These are phyloP conservation scores for Herpotrichia juniperi DNA, from an alignment of 2,329 filamentous ascomycete genomes.

Conservation along the genomic window DNA sequence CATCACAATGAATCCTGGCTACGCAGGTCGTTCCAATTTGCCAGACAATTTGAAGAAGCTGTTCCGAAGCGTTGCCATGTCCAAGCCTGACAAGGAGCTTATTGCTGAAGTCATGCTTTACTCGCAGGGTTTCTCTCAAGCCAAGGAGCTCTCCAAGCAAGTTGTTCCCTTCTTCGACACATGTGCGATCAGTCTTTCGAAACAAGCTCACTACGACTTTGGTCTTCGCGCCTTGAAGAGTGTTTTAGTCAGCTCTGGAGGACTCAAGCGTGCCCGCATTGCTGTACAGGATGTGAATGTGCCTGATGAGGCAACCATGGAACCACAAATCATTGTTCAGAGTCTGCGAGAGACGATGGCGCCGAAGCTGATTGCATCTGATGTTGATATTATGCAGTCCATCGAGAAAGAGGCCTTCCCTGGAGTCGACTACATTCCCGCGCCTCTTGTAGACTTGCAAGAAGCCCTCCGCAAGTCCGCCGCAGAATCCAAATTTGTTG, in stretches of 20 bases:
- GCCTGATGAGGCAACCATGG: constrained; percentile 74
- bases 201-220: constrained; percentile 99
- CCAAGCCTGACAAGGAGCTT: constrained; percentile 98
- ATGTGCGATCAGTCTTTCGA: constrained; percentile 80
- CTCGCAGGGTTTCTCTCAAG: constrained; percentile 97
- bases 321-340: constrained; percentile 98
- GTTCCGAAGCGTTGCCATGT: constrained; percentile 99
- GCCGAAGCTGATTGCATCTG: constrained; percentile 90
- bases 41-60: constrained; percentile 99
- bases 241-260: constrained; percentile 96
- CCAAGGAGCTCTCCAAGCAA: constrained; percentile 90
- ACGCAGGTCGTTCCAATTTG: constrained; percentile 95
- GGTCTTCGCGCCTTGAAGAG: constrained; percentile 97
- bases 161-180: constrained; percentile 98
- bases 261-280: constrained; percentile 85
- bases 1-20: constrained; percentile 99
- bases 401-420: constrained; percentile 91
- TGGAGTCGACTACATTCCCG: constrained; percentile 89
- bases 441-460: constrained; percentile 79
- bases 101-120: constrained; percentile 99
- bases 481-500: constrained; percentile 82
- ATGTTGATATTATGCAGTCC: constrained; percentile 84
- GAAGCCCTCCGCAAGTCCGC: constrained; percentile 83
- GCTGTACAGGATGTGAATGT: constrained; percentile 61
- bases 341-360: constrained; percentile 98